These are phyloP conservation scores for Penicillium brasilianum DNA, from an alignment of 2,329 filamentous ascomycete species.

Conservation along the genomic window DNA sequence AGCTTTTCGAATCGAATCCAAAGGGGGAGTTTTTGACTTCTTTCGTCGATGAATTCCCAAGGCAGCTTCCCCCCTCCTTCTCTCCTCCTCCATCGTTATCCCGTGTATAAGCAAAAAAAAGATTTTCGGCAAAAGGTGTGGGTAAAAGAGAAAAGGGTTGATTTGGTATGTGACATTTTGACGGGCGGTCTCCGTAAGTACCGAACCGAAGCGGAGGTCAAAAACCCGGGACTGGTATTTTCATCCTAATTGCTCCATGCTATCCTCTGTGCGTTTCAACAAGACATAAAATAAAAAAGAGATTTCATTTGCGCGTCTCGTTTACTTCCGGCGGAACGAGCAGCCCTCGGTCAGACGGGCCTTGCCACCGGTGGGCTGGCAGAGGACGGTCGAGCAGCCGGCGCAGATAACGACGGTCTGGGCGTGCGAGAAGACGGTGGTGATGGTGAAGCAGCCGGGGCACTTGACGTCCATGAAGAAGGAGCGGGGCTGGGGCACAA, in stretches of 20 bases:
- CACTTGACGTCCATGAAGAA: conserved; percentile 99
- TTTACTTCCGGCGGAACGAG: conserved; percentile 99
- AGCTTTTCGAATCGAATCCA: conserved; percentile 5
- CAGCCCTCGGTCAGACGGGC: conserved; percentile 98
- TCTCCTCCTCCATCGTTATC: conserved; percentile 3
- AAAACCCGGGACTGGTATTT: conserved; percentile 36
- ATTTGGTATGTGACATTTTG: conserved; percentile 35
- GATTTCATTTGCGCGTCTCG: conserved; percentile 40
- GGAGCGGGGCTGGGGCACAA: conserved; percentile 94
- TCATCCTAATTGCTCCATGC: conserved; percentile 38
- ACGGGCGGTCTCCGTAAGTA: conserved; percentile 29
- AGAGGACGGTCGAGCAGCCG: conserved; percentile 98
- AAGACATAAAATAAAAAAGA: conserved; percentile 35
- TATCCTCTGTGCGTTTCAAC: conserved; percentile 37
- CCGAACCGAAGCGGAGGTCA: conserved; percentile 31
- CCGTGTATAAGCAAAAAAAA: conserved; percentile 5
- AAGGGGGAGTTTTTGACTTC: conserved; percentile 6
- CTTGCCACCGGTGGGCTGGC: conserved; percentile 99
- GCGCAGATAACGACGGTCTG: conserved; percentile 99
- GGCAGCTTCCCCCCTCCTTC: background rate
- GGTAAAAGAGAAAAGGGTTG: conserved; percentile 28
- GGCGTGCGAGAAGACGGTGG: conserved; percentile 99
- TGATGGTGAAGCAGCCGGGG: conserved; percentile 99
- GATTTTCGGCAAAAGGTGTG: conserved; percentile 6
- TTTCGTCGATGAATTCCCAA: background rate